These are phyloP conservation scores for Nidularia pulvinata DNA, from an alignment of 768 basidiomycete species.

Conservation along the genomic window DNA sequence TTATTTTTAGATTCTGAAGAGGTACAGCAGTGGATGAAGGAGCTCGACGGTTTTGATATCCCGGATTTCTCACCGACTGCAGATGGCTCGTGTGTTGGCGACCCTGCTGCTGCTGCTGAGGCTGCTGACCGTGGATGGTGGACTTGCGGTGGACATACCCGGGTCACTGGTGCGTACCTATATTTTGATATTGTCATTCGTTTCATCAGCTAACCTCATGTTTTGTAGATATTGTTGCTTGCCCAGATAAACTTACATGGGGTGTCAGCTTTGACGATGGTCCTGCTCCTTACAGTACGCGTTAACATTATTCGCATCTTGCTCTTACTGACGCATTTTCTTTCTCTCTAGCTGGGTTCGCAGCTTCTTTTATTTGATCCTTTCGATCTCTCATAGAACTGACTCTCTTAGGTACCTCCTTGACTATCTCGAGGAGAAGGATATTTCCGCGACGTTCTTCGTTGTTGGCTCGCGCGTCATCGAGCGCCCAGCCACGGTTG, in stretches of 20 bases:
- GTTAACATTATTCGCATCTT: slow-evolving; percentile 1
- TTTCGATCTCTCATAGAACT: not conserved
- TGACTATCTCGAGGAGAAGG: slow-evolving; percentile 63
- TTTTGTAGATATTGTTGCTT: slow-evolving; percentile 62
- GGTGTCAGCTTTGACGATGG: slow-evolving; percentile 91
- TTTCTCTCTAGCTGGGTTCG: slow-evolving; percentile 46
- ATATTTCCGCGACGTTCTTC: slow-evolving; percentile 87
- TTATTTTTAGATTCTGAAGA: slow-evolving; percentile 36
- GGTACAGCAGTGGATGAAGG: slow-evolving; percentile 75
- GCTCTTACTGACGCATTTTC: too few species aligned
- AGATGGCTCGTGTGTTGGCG: slow-evolving; percentile 68
- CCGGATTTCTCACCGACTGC: slow-evolving; percentile 62
- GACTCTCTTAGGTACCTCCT: slow-evolving; percentile 55
- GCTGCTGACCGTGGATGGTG: slow-evolving; percentile 82
- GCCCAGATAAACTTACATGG: slow-evolving; percentile 73
- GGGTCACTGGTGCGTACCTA: slow-evolving; percentile 37
- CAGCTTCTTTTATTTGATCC: slow-evolving; percentile 3
- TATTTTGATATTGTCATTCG: too few species aligned
- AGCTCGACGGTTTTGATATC: slow-evolving; percentile 70
- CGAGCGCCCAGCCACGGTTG: slow-evolving; percentile 71
- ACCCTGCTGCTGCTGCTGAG: slow-evolving; percentile 53
- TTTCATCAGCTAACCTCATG: too few species aligned
- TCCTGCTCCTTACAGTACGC: slow-evolving; percentile 78
- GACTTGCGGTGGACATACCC: slow-evolving; percentile 81
- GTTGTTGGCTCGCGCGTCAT: slow-evolving; percentile 85